Evolutionary conservation across 1,284 basidiomycete species (phyloP).

Genomic region (Marasmius sp.): DNA sequence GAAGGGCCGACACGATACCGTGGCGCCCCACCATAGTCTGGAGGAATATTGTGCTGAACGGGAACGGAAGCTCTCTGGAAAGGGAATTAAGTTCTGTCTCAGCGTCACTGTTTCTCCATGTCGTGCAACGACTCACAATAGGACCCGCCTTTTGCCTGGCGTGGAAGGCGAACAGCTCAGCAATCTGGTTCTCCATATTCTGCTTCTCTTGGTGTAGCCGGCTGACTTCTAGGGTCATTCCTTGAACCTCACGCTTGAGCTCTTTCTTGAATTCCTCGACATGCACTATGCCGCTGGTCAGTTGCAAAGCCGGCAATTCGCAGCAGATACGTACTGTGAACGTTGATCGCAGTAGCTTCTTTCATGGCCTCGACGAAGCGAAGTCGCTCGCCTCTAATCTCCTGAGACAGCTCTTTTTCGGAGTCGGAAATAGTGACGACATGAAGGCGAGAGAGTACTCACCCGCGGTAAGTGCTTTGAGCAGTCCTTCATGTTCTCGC

Average conservation of each 20-base stretch:
- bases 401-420: constrained; percentile 66
- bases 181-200: constrained; percentile 70
- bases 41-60: not conserved
- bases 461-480: constrained; percentile 68
- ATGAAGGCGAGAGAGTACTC: constrained; percentile 15
- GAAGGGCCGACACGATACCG: not conserved
- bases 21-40: not conserved
- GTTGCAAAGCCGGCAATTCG: not conserved
- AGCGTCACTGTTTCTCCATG: too few relatives aligned
- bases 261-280: constrained; percentile 84
- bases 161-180: constrained; percentile 71
- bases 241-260: constrained; percentile 68
- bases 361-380: constrained; percentile 90
- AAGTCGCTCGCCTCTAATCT: constrained; percentile 81
- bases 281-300: constrained; percentile 51
- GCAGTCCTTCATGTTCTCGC: constrained; percentile 66
- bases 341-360: constrained; percentile 83
- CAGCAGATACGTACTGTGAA: constrained; percentile 57
- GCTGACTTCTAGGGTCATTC: constrained; percentile 74
- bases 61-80: not conserved
- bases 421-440: not conserved
- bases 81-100: not conserved
- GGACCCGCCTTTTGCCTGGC: constrained; percentile 55
- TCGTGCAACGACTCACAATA: not conserved
- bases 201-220: constrained; percentile 73